Percentiles rank a stretch among this genome's conserved stretches.
Conservation (phyloP, 805 yeast genomes). For the Wickerhamiella galacta region DNA sequence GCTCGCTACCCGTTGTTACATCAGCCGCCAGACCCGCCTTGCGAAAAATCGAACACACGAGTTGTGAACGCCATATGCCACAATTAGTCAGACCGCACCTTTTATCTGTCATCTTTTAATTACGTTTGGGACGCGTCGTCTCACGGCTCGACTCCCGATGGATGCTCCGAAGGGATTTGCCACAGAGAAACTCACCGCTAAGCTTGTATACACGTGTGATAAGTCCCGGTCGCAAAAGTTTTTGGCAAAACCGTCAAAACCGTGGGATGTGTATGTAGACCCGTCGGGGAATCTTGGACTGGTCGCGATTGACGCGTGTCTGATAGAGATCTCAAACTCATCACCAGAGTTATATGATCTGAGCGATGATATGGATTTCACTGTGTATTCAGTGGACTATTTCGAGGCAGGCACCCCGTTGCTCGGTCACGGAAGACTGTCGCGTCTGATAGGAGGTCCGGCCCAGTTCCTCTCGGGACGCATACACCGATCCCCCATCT, state of each 20-base stretch:
- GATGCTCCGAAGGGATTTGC: not conserved
- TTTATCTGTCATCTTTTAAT: too few relatives aligned
- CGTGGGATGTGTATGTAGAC: conserved; percentile 12
- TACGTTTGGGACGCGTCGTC: too few relatives aligned
- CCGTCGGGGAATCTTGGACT: conserved; percentile 17
- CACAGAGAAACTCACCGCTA: conserved; percentile 14
- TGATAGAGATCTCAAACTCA: conserved; percentile 19
- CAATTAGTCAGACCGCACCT: too few relatives aligned
- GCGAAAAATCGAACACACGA: too few relatives aligned
- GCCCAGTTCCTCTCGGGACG: not conserved
- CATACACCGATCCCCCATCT: not conserved
- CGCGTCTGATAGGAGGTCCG: conserved; percentile 6
- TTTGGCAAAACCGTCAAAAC: conserved; percentile 19
- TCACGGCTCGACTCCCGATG: too few relatives aligned
- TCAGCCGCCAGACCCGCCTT: too few relatives aligned
- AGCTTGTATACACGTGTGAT: conserved; percentile 25
- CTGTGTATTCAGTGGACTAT: conserved; percentile 26
- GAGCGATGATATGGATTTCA: conserved; percentile 20
- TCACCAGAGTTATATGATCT: conserved; percentile 24
- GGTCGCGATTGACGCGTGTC: conserved; percentile 20
- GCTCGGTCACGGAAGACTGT: conserved; percentile 26
- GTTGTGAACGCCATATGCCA: too few relatives aligned
- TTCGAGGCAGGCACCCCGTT: conserved; percentile 24
- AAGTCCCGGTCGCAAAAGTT: conserved; percentile 19
- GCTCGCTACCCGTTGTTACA: too few relatives aligned